Evolutionary conservation across 305 asterid species (phyloP).

Genomic region (Stenogyne calaminthoides): DNA sequence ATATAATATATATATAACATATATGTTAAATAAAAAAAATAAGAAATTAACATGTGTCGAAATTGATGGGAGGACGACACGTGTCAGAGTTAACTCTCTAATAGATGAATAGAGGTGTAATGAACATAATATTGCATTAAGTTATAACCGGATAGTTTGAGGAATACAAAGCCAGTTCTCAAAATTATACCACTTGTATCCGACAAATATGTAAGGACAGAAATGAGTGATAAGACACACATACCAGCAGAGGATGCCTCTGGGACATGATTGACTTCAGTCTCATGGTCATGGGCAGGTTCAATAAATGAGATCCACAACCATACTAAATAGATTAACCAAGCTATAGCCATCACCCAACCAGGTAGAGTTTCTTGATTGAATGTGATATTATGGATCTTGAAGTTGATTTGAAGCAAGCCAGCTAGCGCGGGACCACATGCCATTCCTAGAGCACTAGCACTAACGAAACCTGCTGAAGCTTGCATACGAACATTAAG

Average conservation of each 20-base stretch:
- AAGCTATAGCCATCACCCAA: conserved; percentile 89
- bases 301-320: conserved; percentile 79
- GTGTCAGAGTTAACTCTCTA: no score
- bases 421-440: conserved; percentile 99
- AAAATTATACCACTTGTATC: neutral
- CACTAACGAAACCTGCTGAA: conserved; percentile 98
- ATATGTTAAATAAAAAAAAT: no score
- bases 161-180: conserved; percentile 10
- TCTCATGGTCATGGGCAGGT: conserved; percentile 59
- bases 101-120: neutral
- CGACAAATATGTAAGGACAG: neutral
- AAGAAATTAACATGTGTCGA: no score
- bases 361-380: conserved; percentile 93
- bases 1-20: no score
- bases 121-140: neutral
- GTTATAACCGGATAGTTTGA: neutral
- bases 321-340: conserved; percentile 80
- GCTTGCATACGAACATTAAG: conserved; percentile 91
- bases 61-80: no score
- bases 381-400: conserved; percentile 65
- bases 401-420: conserved; percentile 75
- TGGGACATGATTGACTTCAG: conserved; percentile 41
- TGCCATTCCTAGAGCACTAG: conserved; percentile 99
- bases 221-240: conserved; percentile 11
- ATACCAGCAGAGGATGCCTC: conserved; percentile 63